Percentiles rank a stretch among this genome's conserved stretches.
Conservation (phyloP, 2,329 filamentous ascomycete genomes). For the Colletotrichum sp. region DNA sequence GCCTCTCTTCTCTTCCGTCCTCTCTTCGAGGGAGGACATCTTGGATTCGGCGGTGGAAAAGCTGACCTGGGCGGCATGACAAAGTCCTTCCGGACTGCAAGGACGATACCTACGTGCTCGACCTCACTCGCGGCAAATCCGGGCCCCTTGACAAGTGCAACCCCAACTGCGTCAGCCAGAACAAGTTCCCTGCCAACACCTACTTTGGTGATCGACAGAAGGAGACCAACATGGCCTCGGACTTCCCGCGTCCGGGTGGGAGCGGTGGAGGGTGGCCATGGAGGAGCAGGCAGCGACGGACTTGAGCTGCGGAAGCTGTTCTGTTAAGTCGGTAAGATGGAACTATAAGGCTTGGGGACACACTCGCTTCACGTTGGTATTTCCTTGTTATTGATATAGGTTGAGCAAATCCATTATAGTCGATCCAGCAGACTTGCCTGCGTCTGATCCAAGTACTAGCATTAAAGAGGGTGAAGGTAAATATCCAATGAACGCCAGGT, state of each 20-base stretch:
- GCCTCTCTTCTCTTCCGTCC: neutral
- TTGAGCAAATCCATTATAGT: neutral
- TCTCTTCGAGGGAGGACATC: neutral
- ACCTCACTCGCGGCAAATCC: conserved; percentile 18
- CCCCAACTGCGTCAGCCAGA: conserved; percentile 22
- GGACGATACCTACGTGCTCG: conserved; percentile 19
- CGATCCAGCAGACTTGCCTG: neutral
- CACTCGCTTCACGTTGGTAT: neutral
- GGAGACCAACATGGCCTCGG: conserved; percentile 10
- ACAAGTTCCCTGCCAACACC: conserved; percentile 16
- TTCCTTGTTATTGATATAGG: neutral
- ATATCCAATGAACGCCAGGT: neutral
- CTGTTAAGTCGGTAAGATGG: neutral
- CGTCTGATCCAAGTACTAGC: neutral
- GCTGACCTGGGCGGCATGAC: neutral
- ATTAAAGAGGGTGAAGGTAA: neutral
- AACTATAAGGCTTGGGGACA: neutral
- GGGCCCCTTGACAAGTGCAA: conserved; percentile 22
- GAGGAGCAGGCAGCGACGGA: neutral
- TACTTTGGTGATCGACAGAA: conserved; percentile 21
- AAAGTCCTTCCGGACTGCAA: conserved; percentile 20
- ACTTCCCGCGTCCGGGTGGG: neutral
- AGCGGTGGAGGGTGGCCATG: neutral
- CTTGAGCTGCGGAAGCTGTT: neutral
- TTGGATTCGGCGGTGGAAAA: neutral